Evolutionary conservation across 208 protist species (phyloP).

Genomic region (Leishmania arabica): DNA sequence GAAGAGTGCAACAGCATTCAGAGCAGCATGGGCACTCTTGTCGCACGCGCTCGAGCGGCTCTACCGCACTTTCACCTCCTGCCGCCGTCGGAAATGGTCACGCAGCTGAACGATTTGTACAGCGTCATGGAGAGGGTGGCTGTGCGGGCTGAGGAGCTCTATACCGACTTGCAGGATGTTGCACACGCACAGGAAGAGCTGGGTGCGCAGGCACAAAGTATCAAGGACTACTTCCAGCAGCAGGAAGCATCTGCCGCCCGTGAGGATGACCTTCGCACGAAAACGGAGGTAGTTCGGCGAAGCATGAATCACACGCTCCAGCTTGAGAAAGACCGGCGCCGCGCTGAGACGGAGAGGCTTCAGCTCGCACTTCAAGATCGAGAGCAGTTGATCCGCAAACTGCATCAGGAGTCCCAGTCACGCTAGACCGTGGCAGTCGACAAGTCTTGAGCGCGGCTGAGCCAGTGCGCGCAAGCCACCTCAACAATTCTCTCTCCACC

Average conservation of each 20-base stretch:
- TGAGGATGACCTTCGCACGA: slow-evolving; percentile 62
- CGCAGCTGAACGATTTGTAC: slow-evolving; percentile 87
- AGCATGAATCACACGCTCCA: slow-evolving; percentile 48
- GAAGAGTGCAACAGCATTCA: slow-evolving; percentile 64
- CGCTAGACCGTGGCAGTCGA: background rate
- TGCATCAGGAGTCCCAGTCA: slow-evolving; percentile 37
- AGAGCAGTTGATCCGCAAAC: slow-evolving; percentile 64
- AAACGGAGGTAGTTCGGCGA: slow-evolving; percentile 52
- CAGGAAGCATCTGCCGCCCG: slow-evolving; percentile 31
- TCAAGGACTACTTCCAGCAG: slow-evolving; percentile 67
- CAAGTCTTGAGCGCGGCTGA: background rate
- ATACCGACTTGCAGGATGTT: slow-evolving; percentile 56
- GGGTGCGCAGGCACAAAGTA: slow-evolving; percentile 43
- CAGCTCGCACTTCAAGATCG: slow-evolving; percentile 61
- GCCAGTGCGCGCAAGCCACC: background rate
- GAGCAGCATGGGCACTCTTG: slow-evolving; percentile 39
- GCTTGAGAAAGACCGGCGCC: slow-evolving; percentile 39
- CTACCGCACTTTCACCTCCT: slow-evolving; percentile 83
- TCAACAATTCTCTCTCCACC: background rate
- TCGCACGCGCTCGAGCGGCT: slow-evolving; percentile 37
- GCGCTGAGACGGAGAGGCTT: slow-evolving; percentile 52
- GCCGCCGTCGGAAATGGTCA: slow-evolving; percentile 81
- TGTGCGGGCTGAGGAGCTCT: slow-evolving; percentile 55
- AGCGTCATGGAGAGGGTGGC: slow-evolving; percentile 80
- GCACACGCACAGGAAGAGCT: slow-evolving; percentile 65